Evolutionary conservation across 192 early-diverging fungal genomes (phyloP), one percentile per base, ranked within the genome.

Genomic region (Coemansia sp.): DNA sequence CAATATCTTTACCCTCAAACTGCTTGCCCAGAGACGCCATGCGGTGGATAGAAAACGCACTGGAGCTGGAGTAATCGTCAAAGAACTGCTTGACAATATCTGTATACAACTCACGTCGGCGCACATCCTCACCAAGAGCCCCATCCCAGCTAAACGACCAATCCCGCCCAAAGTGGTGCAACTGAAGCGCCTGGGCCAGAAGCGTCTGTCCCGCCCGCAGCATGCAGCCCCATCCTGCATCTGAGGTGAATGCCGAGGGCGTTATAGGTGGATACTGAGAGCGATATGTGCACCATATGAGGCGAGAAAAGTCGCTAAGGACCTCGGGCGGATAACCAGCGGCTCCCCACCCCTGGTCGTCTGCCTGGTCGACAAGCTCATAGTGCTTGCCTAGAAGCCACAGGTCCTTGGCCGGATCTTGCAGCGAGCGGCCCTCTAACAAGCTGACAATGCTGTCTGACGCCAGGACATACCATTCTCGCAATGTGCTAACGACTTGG

Each of bases 181-280:
- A 69, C 64, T 94, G 72, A 17, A 97, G 77, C 0, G 94, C 88
- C 70, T 94, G 95, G 0, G 93, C 90, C 44, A 99, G 86, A 36
- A 99, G 78, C 75, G 93, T 94, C 80, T 99, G 97, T 0, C 96
- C 95, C 45, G 92, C 92, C 25, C 97, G 77, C 60, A 99, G 75
- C 97, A 99, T 99, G 80, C 97, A 99, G 0, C 97, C 97, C 95
- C 95, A 95, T 5, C 94, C 94, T 51, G 89, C 86, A 73, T 99
- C 97, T 9, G 89, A 90, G 19, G 93, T 96, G 66, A 89, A 94
- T 21, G 90, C 89, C 8, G 91, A 74, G 7, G 70, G 83, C 62
- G 86, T 74, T 66, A 99, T 95, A 3, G 92, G 88, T 10, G 93
- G 88, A 79, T 92, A 99, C 39, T 87, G 86, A 64, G 92, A 88